A percentile compares a stretch with the other conserved stretches of the same genome.
These are phyloP conservation scores for Wickerhamiella bombiphila DNA, from an alignment of 805 yeast genomes.

Conservation along the genomic window DNA sequence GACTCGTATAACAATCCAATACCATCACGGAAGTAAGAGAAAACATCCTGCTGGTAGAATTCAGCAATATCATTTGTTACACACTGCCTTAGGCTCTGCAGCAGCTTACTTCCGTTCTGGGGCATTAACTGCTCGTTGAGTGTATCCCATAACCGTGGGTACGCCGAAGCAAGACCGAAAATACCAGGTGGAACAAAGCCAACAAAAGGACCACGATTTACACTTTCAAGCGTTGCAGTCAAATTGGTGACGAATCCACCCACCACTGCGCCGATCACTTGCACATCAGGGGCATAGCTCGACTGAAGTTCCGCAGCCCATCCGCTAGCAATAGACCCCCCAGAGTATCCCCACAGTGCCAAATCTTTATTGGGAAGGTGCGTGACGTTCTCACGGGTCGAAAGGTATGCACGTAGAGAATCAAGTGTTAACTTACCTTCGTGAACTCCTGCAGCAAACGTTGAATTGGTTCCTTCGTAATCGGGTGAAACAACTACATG, in stretches of 20 bases:
- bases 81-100: constrained; percentile 11
- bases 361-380: constrained; percentile 2
- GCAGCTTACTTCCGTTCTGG: constrained; percentile 8
- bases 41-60: constrained; percentile 13
- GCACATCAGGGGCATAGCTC: constrained; percentile 18
- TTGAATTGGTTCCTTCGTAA: constrained; percentile 21
- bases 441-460: constrained; percentile 19
- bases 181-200: constrained; percentile 19
- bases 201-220: constrained; percentile 16
- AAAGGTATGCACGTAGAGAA: constrained; percentile 18
- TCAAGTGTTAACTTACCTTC: constrained; percentile 20
- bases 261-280: constrained; percentile 14
- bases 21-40: constrained; percentile 12
- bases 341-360: constrained; percentile 21
- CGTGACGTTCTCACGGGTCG: not conserved
- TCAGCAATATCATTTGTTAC: constrained; percentile 7
- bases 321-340: constrained; percentile 19
- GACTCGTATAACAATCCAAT: constrained; percentile 9
- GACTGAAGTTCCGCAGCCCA: constrained; percentile 16
- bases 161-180: constrained; percentile 19
- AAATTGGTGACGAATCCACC: constrained; percentile 18
- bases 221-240: constrained; percentile 9
- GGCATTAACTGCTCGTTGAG: constrained; percentile 8
- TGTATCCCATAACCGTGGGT: constrained; percentile 15
- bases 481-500: constrained; percentile 16